A percentile compares a stretch with the other conserved stretches of the same genome.
These are phyloP conservation scores for Dothistroma pini DNA, from an alignment of 2,329 filamentous ascomycete species.

Conservation along the genomic window DNA sequence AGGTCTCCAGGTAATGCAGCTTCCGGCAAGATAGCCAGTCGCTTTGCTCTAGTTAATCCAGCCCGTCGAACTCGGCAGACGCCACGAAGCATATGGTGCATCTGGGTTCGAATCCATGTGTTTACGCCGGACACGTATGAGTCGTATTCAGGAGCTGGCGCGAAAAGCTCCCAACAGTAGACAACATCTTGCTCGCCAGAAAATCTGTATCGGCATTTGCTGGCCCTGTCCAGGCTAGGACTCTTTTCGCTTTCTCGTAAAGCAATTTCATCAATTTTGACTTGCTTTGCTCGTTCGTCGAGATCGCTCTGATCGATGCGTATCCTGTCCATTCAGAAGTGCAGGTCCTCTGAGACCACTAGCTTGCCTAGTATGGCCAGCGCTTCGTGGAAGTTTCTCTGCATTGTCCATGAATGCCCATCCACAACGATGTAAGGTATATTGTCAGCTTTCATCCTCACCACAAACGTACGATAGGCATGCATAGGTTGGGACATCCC, in stretches of 20 bases:
- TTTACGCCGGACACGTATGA: not conserved
- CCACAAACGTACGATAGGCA: slow-evolving; percentile 3
- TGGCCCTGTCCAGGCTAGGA: slow-evolving; percentile 2
- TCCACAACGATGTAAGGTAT: not conserved
- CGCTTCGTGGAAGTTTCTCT: not conserved
- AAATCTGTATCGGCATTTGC: not conserved
- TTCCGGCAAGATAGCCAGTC: not conserved
- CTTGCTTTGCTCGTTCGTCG: slow-evolving; percentile 12
- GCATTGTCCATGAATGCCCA: not conserved
- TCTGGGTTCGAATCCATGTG: not conserved
- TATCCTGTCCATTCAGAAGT: slow-evolving; percentile 14
- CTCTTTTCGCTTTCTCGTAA: not conserved
- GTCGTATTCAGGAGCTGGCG: too few relatives aligned
- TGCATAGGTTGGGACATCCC: not conserved
- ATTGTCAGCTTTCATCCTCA: not conserved
- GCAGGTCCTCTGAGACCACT: not conserved
- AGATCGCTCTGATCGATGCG: slow-evolving; percentile 14
- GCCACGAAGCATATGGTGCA: not conserved
- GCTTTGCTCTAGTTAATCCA: not conserved
- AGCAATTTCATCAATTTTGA: slow-evolving; percentile 12
- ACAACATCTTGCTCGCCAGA: not conserved
- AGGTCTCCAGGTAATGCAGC: not conserved
- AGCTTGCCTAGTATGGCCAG: not conserved
- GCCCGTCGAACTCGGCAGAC: not conserved
- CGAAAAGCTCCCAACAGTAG: too few relatives aligned